Evolutionary conservation across 148 eudicot species (phyloP).

Genomic region (Chenopodium quinoa): DNA sequence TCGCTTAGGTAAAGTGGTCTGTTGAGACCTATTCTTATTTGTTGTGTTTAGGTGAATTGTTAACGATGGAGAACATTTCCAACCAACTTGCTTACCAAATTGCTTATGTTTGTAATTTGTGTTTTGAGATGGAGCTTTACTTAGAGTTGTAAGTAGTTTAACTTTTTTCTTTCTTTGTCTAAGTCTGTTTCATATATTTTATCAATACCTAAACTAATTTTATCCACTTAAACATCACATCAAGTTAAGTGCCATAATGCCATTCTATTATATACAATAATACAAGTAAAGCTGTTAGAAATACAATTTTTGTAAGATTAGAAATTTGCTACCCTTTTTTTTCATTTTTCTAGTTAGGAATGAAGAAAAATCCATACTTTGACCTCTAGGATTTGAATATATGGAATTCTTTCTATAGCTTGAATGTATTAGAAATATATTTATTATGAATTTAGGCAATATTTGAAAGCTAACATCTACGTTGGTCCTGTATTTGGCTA

Average conservation of each 20-base stretch:
- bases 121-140: neutral
- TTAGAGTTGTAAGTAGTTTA: no score
- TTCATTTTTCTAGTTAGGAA: neutral
- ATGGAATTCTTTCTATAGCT: neutral
- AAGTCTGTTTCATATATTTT: no score
- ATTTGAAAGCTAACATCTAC: slow-evolving; percentile 3
- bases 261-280: no score
- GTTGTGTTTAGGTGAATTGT: no score
- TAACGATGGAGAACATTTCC: no score
- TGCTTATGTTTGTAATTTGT: neutral
- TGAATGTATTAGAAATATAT: neutral
- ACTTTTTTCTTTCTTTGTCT: no score
- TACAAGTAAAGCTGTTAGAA: no score
- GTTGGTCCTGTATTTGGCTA: neutral
- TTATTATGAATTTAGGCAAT: neutral
- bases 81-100: neutral
- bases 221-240: no score
- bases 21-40: no score
- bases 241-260: no score
- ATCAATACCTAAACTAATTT: neutral
- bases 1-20: no score
- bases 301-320: no score
- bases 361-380: neutral
- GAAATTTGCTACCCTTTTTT: neutral
- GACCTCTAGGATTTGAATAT: neutral